phyloP scores from a whole-genome alignment of 2,329 filamentous ascomycete species.

The Talaromyces rugulosus region DNA sequence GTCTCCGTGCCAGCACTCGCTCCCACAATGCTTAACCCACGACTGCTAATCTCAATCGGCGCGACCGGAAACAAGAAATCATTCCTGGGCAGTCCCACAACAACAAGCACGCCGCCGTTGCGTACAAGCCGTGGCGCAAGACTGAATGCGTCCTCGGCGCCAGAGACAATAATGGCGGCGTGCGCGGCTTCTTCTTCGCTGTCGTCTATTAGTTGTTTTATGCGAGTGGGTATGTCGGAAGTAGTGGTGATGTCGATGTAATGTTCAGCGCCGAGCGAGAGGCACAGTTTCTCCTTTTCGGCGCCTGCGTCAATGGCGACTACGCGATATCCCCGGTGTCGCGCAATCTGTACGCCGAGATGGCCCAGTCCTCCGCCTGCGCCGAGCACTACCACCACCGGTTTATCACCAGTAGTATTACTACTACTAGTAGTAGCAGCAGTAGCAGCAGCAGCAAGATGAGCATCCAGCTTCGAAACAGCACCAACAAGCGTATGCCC shows the following conservation, averaged over 20 bases:
- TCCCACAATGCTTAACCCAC: neutral
- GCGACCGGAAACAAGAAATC: neutral
- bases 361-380: neutral
- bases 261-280: neutral
- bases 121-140: neutral
- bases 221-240: neutral
- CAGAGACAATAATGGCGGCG: neutral
- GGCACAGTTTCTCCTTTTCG: neutral
- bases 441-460: no score
- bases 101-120: neutral
- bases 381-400: neutral
- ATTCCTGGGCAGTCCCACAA: neutral
- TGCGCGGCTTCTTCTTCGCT: neutral
- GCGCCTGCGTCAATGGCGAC: neutral
- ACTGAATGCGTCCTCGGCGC: neutral
- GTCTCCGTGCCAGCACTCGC: neutral
- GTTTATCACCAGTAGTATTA: neutral
- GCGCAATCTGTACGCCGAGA: neutral
- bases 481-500: neutral
- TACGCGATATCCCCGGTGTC: neutral
- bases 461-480: neutral
- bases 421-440: neutral
- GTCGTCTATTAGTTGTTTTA: neutral
- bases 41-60: neutral
- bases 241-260: neutral